Percentiles rank a stretch among this genome's conserved stretches.
phyloP scores from a whole-genome alignment of 352 stramenopile species.

The Globisporangium takayamanum region DNA sequence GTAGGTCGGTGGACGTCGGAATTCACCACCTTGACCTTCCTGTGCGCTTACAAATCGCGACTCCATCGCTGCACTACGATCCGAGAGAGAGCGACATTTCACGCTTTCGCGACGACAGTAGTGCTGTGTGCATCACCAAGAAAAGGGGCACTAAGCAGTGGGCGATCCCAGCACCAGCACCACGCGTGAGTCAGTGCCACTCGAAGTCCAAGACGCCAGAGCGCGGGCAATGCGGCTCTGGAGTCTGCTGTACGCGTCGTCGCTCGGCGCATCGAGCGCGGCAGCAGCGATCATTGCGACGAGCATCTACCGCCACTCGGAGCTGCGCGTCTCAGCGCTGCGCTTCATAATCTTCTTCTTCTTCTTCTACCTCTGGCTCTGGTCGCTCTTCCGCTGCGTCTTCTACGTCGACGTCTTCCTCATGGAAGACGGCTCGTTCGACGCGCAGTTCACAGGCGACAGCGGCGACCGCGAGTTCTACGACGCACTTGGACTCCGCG shows the following conservation, averaged over 20 bases:
- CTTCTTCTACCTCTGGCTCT: conserved; percentile 57
- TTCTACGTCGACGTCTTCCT: conserved; percentile 41
- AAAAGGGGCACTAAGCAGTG: not conserved
- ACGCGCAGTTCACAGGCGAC: conserved; percentile 5
- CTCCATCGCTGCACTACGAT: too few relatives aligned
- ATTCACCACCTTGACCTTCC: too few relatives aligned
- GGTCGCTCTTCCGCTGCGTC: conserved; percentile 41
- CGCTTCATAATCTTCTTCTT: conserved; percentile 50
- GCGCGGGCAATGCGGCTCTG: conserved; percentile 20
- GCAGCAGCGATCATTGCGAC: conserved; percentile 31
- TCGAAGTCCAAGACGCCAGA: not conserved
- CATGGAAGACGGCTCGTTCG: conserved; percentile 11
- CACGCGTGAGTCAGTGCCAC: not conserved
- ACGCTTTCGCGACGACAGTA: not conserved
- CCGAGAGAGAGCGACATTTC: too few relatives aligned
- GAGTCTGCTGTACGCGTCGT: conserved; percentile 38
- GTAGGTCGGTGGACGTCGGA: too few relatives aligned
- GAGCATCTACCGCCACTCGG: conserved; percentile 27
- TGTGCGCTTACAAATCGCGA: too few relatives aligned
- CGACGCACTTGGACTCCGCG: conserved; percentile 31
- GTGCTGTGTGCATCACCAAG: too few relatives aligned
- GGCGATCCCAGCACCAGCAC: not conserved
- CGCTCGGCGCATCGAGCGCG: conserved; percentile 29
- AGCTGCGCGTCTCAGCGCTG: conserved; percentile 34
- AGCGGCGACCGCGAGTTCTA: conserved; percentile 19